Conservation (phyloP, 176 grass and related monocot species). For the Phragmites australis region DNA sequence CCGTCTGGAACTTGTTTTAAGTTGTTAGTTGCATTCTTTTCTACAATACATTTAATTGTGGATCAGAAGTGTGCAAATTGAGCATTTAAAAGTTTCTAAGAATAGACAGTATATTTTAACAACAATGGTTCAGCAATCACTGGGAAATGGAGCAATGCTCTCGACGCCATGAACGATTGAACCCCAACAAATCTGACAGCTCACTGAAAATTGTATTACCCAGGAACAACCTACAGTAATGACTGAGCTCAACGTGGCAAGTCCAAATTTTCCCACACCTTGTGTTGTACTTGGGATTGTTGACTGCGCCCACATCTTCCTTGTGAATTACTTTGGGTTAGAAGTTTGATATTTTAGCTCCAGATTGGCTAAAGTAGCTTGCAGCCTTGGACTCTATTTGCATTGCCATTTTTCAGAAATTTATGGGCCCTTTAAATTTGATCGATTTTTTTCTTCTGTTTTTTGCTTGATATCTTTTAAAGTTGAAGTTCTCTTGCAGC, state of each 20-base stretch:
- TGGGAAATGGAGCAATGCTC: neutral
- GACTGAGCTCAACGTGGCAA: neutral
- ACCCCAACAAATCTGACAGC: neutral
- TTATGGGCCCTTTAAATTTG: neutral
- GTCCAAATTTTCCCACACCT: neutral
- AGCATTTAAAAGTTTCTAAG: neutral
- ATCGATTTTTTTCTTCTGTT: neutral
- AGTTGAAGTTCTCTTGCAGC: slow-evolving; percentile 33
- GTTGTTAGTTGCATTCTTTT: neutral
- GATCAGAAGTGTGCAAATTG: neutral
- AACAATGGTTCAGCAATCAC: neutral
- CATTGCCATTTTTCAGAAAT: neutral
- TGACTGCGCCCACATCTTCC: neutral
- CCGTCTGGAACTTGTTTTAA: slow-evolving; percentile 2
- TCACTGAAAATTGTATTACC: neutral
- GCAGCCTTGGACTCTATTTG: neutral
- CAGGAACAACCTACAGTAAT: neutral
- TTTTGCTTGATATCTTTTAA: neutral
- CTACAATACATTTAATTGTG: neutral
- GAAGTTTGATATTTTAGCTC: slow-evolving; percentile 15
- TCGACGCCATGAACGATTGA: neutral
- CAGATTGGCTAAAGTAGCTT: neutral
- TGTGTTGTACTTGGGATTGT: neutral
- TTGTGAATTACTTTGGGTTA: neutral
- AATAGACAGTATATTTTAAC: neutral